These are phyloP conservation scores for Chlamydomonas reinhardtii DNA, from an alignment of 163 green algal genomes.

Conservation along the genomic window DNA sequence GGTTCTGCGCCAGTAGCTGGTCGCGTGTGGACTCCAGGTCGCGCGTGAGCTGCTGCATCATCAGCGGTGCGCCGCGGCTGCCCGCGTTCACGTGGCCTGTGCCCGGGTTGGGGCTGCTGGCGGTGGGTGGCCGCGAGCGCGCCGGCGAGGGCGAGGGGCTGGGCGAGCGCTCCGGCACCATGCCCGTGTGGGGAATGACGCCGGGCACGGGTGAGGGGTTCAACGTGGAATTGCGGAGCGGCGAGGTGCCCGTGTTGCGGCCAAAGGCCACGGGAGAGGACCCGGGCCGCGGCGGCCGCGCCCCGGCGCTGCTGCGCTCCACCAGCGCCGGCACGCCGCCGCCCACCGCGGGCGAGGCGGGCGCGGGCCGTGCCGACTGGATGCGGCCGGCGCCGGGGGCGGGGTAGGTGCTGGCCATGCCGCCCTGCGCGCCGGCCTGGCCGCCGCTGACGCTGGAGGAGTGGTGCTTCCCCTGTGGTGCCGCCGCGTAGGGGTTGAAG, in stretches of 20 bases:
- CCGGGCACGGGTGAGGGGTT: constrained; percentile 2
- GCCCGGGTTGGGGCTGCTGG: not conserved
- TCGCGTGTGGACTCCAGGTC: constrained; percentile 61
- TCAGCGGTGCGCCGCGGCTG: constrained; percentile 52
- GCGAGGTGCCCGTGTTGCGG: constrained; percentile 33
- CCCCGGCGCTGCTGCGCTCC: not conserved
- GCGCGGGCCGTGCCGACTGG: constrained; percentile 11
- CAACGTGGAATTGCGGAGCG: constrained; percentile 7
- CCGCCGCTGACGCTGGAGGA: not conserved
- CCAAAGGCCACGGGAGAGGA: constrained; percentile 39
- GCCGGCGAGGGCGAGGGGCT: not conserved
- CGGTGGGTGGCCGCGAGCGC: constrained; percentile 6
- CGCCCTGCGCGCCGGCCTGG: too few species aligned
- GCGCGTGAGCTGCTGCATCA: constrained; percentile 51
- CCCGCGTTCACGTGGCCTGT: constrained; percentile 55
- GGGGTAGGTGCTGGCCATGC: too few species aligned
- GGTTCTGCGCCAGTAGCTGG: constrained; percentile 59
- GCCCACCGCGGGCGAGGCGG: too few species aligned
- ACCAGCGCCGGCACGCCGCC: not conserved
- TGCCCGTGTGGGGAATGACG: constrained; percentile 9
- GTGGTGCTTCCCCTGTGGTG: not conserved
- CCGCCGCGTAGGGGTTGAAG: not conserved
- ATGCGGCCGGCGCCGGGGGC: constrained; percentile 2
- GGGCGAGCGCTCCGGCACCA: not conserved
- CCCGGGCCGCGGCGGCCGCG: constrained; percentile 11